Base-by-base conservation (phyloP, 345 rosid species). In the Sonneratia alba region DNA sequence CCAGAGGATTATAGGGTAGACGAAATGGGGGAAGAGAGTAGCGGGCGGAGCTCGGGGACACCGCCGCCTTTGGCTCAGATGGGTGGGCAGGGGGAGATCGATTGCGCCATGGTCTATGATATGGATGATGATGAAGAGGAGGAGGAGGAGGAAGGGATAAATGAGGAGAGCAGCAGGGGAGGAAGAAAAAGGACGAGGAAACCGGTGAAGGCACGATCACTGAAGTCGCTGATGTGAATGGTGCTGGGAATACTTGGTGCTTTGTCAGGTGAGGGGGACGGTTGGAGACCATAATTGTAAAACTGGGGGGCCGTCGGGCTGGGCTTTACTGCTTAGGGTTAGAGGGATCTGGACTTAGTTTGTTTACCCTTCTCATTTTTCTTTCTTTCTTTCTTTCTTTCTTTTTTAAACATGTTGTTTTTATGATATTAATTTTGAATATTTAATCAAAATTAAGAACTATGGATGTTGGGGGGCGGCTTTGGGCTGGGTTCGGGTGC, bases 171-270 rank as follows among this genome's bases (percentile, higher is more conserved):
- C 12, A 53, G 73, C 10, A 80, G 77, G 21, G 72, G 61, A 34
- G 82, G 82, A 11, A 86, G 71, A 83, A 92, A 93, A 83, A 79
- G 88, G 81, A 87, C 37, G 82, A 69, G 97, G 73, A 93, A 91
- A 71, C 97, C 97, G 2, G 86, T 89, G 18, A 91, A 93, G 78
- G 92, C 92, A 66, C 88, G 96, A 74, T 91, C 98, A 65, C 84
- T 93, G 77, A 93, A 89, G 75, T 93, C 98, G n/a, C 89, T 93
- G 11, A 91, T 91, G 97, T 89, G 81, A 85, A 13, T 22, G 3
- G 53, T 2, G 13, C 1, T 36, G 32, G 22, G 49, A 6, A 34
- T 8, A 42, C 32, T 27, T 27, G 32, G 32, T 27, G 32, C 32
- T 27, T 27, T 27, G 32, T 27, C 32, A 0, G 32, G 32, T 27